Evolutionary conservation across 495 filamentous ascomycete species (phyloP), one percentile per base, ranked within the genome.

Genomic region (Elasticomyces elasticus): DNA sequence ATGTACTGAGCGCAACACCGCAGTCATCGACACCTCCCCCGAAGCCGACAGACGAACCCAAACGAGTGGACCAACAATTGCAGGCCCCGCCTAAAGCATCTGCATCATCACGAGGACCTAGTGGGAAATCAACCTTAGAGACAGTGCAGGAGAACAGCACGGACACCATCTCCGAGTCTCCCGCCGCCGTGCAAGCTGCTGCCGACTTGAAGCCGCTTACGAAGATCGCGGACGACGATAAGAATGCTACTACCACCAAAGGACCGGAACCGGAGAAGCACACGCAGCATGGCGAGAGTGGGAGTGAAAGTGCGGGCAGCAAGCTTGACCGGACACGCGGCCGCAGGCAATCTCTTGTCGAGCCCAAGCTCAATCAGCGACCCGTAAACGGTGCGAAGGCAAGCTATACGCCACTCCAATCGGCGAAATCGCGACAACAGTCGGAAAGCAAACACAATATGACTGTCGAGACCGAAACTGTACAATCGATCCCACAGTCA

Each of bases 381-480:
- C 63, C 67, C 31, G 56, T 54, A n/a, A 56, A 62, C 13, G 40
- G 55, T 2, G 27, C 60, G 5, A 64, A 66, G 58, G 65, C 64
- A 49, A 68, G 58, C 54, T 72, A 61, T 60, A 62, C 57, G 31
- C 65, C 66, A 23, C 66, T 66, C 43, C 56, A 58, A 50, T 67
- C 69, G 44, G 59, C 60, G 54, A 69, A 67, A 44, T 72, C 78
- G 30, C 79, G 88, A 70, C 74, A 78, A 13, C 35, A 40, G 71
- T n/a, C 77, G 37, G 90, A 96, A 64, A 82, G 80, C 10, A 83
- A 88, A 13, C 79, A 83, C 62, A 94, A 87, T 60, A 98, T 98
- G 92, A 96, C 87, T 33, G 91, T 98, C 12, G 92, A 98, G 70
- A 97, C 92, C 3, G 92, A 98, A 72, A 94, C 89, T 4, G 94